These are phyloP conservation scores for Wickerhamiella sergipiensis DNA, from an alignment of 805 yeast species.

Conservation along the genomic window DNA sequence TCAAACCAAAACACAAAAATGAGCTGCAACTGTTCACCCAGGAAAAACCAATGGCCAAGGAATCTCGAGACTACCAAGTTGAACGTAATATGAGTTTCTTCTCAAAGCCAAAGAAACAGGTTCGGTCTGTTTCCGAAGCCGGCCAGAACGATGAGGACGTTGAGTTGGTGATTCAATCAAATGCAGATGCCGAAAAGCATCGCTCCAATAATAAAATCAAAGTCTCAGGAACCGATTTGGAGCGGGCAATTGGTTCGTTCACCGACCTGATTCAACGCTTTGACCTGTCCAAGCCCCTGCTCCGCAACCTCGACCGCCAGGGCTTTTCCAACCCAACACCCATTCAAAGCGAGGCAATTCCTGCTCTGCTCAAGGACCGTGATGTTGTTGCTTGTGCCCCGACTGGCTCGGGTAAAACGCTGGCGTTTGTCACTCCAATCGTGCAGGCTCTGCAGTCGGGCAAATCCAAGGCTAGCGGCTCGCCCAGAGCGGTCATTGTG, in stretches of 20 bases:
- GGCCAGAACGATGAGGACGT: background rate
- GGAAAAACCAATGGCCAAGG: slow-evolving; percentile 11
- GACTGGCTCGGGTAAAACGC: slow-evolving; percentile 95
- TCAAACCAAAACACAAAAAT: slow-evolving; percentile 38
- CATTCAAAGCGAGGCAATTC: slow-evolving; percentile 83
- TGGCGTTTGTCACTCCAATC: slow-evolving; percentile 78
- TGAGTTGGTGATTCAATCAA: slow-evolving; percentile 29
- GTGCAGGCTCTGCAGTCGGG: slow-evolving; percentile 36
- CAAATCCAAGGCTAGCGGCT: slow-evolving; percentile 16
- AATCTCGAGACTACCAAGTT: slow-evolving; percentile 34
- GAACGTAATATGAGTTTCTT: slow-evolving; percentile 77
- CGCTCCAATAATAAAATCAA: slow-evolving; percentile 54
- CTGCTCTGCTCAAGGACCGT: slow-evolving; percentile 50
- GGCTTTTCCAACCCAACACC: slow-evolving; percentile 82
- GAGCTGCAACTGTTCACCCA: slow-evolving; percentile 18
- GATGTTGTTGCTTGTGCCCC: slow-evolving; percentile 93
- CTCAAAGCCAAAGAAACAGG: slow-evolving; percentile 27
- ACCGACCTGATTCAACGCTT: slow-evolving; percentile 63
- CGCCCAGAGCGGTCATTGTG: slow-evolving; percentile 53
- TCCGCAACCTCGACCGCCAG: slow-evolving; percentile 50
- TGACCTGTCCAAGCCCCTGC: slow-evolving; percentile 42
- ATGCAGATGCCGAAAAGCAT: slow-evolving; percentile 45
- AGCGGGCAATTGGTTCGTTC: slow-evolving; percentile 85
- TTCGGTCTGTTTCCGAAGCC: background rate
- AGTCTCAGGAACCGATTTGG: slow-evolving; percentile 71